Base-by-base conservation (phyloP, 176 grass and related monocot genomes). In the Avena insularis region DNA sequence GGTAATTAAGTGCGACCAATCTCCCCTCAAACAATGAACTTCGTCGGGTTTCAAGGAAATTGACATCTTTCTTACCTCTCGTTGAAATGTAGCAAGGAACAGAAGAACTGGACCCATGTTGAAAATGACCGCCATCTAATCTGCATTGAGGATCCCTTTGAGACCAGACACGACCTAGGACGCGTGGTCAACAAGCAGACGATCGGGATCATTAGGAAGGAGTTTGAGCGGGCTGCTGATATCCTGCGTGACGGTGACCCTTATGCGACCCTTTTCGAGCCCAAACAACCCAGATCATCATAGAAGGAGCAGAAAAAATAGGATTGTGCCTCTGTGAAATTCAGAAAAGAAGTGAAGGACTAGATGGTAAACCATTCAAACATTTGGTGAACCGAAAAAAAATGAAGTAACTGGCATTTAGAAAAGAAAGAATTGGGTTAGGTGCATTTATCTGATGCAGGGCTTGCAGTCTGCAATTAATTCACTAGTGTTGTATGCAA, bases 131-230 rank as follows among this genome's bases (percentile, higher is more conserved):
- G 89, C 47, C 92, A 94, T 75, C 77, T 90, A 12, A 47, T 94
- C 14, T 91, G 92, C 84, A 91, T 94, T 15, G 92, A 94, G 84
- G 92, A 94, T 63, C 92, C 92, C 0, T 91, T 94, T 2, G 92
- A 94, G 46, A 83, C 21, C 35, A 8, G 70, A 67, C 92, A 89
- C 73, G 92, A 94, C 55, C 23, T 94, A 1, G 92, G 92, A 15
- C 89, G 89, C 16, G 71, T 68, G 17, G 87, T 94, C 36, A 90
- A 94, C 72, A 79, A 50, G 53, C 84, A 84, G 70, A 94, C 80
- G 14, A 82, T 94, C 66, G 76, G 61, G 61, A 56, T 91, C 58
- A 60, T 94, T 27, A 87, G 84, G 65, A 87, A 87, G 77, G 92
- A 94, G 75, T 90, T 94, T n/a, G 72, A 91, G 81, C 75, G 82